Evolutionary conservation across 1,284 basidiomycete species (phyloP), one percentile per base, ranked within the genome.

Genomic region (Dichomitus squalens): DNA sequence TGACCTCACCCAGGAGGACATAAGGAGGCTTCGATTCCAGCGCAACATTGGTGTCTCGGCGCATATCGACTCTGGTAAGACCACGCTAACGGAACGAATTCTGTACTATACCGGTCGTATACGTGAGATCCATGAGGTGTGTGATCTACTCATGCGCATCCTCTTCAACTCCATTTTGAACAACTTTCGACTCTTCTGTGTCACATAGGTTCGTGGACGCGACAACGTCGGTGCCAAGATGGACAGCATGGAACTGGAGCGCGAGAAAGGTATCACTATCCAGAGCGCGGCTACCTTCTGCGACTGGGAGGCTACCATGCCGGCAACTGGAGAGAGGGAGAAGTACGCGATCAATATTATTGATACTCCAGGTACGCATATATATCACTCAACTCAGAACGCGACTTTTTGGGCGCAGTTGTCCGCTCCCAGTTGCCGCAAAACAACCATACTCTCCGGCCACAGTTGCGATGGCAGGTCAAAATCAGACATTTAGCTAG

Each of bases 241-340:
- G 97, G 96, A 99, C 76, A 93, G 90, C 69, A 99, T 99, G 96
- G 97, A 99, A 67, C 82, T 99, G 7, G 97, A 99, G 74, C 83
- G 96, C 49, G 97, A 99, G 76, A 99, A 99, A 78, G 97, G 96
- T 48, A 99, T 99, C 70, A 99, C 97, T 29, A 99, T 99, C 65
- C 96, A 99, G 76, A 95, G 92, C 68, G 96, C 97, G 4, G 97
- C 97, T 1, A 99, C 97, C 0, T 99, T 96, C 76, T 97, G 95
- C 70, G 95, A 97, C 73, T 99, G 97, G 97, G 83, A 90, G 49
- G 85, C 93, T 0, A 84, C 80, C 18, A 80, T 87, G 61, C 85
- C 88, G 29, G 74, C 77, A 14, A 86, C 81, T 33, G 83, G 82
- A 46, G 80, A 82, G 51, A 88, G 86, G 72, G 83, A 93, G 68